phyloP scores from a whole-genome alignment of 495 filamentous ascomycete species.

The Penicillium nucicola region DNA sequence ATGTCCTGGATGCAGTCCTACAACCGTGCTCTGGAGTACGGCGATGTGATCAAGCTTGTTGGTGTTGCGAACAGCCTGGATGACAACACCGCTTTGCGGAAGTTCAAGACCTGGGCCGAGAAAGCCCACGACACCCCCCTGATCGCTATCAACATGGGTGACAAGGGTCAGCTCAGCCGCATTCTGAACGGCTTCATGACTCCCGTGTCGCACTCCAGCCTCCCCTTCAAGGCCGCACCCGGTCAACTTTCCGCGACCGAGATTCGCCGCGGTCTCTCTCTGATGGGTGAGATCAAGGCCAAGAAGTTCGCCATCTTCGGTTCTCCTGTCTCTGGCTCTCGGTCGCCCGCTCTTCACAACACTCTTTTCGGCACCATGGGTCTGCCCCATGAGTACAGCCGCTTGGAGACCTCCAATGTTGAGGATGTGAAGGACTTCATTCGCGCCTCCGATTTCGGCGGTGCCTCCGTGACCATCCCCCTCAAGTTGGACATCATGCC shows the following conservation, averaged over 20 bases:
- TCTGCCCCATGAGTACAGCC: slow-evolving; percentile 82
- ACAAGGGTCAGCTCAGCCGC: slow-evolving; percentile 80
- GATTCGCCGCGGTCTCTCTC: slow-evolving; percentile 70
- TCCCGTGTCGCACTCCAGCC: slow-evolving; percentile 84
- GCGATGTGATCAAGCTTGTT: slow-evolving; percentile 92
- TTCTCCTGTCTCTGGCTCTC: slow-evolving; percentile 72
- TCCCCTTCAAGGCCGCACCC: slow-evolving; percentile 91
- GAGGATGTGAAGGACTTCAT: slow-evolving; percentile 66
- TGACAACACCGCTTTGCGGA: slow-evolving; percentile 81
- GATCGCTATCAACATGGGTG: slow-evolving; percentile 97
- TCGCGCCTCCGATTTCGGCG: slow-evolving; percentile 72
- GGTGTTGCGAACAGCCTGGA: slow-evolving; percentile 73
- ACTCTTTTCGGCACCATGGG: slow-evolving; percentile 73
- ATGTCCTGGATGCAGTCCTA: slow-evolving; percentile 84
- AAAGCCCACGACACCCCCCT: slow-evolving; percentile 70
- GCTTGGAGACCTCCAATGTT: slow-evolving; percentile 70
- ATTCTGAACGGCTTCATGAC: slow-evolving; percentile 93
- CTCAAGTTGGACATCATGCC: slow-evolving; percentile 87
- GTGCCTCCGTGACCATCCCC: slow-evolving; percentile 92
- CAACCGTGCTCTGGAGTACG: slow-evolving; percentile 80
- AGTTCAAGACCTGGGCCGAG: slow-evolving; percentile 76
- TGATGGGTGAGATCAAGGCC: slow-evolving; percentile 76
- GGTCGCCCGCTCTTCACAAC: slow-evolving; percentile 89
- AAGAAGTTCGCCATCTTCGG: slow-evolving; percentile 86
- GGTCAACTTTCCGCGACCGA: slow-evolving; percentile 91